Base-by-base conservation (phyloP, 2,329 filamentous ascomycete species). In the Fusarium temperatum region DNA sequence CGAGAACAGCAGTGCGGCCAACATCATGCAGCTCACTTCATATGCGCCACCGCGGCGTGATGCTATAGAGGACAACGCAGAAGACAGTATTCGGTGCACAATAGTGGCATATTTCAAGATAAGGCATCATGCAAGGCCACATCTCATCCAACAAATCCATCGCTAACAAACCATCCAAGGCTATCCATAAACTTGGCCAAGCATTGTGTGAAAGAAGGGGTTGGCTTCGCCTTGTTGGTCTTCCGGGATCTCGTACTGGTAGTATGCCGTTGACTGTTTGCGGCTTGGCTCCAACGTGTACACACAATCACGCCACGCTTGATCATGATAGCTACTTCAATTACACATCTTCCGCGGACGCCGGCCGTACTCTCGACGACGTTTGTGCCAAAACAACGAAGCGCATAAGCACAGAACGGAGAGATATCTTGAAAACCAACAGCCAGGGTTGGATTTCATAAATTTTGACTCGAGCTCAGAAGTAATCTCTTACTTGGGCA, bases 11-110 rank as follows among this genome's bases (percentile, higher is more conserved):
- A 54, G 48, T 51, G 51, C 30, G 56, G 56, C 69, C 50, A 73
- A 72, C 55, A 63, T 54, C 35, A 60, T 66, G 69, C 64, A 63
- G 62, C 48, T 56, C 42, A 26, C n/a, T 65, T 69, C 36, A 47
- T 60, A 69, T 70, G 67, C 66, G 41, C 51, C 44, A 41, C 58
- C 30, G 58, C 39, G 66, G 67, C 67, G 58, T 38, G 42, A 61
- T 35, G 30, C 50, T 51, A 38, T 41, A 12, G 38, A 55, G 36
- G 32, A 65, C 30, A 39, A 57, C 38, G 38, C 51, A 66, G 36
- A 60, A 35, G 55, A 65, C 28, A 28, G 24, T 48, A 51, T 45
- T 53, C 32, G 45, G 45, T 44, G 63, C 64, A 62, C 45, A 47
- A 64, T 62, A 45, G 55, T 61, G 56, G 39, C 59, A 45, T 39